Evolutionary conservation across 345 rosid species (phyloP).

Genomic region (Bruguiera parviflora): DNA sequence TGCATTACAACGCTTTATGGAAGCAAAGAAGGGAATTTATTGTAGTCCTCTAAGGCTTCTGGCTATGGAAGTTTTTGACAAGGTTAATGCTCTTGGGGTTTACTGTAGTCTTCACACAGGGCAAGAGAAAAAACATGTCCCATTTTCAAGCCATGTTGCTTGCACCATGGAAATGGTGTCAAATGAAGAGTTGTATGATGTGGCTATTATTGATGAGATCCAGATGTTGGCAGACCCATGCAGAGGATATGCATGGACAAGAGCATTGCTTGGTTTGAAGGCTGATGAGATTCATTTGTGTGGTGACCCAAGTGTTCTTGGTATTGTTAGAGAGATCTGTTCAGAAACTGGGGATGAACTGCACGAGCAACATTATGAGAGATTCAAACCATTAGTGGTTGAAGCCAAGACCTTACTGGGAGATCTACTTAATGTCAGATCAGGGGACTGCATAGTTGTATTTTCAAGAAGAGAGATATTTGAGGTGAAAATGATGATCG

Average conservation of each 20-base stretch:
- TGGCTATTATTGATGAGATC: conserved; percentile 90
- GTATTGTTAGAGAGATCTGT: conserved; percentile 74
- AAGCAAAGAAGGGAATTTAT: conserved; percentile 80
- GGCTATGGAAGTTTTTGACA: conserved; percentile 99
- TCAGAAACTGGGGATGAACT: conserved; percentile 86
- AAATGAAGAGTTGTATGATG: conserved; percentile 67
- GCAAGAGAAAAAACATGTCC: conserved; percentile 78
- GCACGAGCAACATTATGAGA: conserved; percentile 68
- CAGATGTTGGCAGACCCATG: conserved; percentile 77
- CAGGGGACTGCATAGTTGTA: conserved; percentile 92
- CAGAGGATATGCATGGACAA: conserved; percentile 91
- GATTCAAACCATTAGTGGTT: conserved; percentile 85
- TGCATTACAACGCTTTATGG: conserved; percentile 86
- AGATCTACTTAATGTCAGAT: conserved; percentile 62
- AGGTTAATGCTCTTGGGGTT: conserved; percentile 76
- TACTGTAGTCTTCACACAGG: conserved; percentile 93
- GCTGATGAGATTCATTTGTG: conserved; percentile 96
- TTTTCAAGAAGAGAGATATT: conserved; percentile 94
- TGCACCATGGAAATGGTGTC: conserved; percentile 96
- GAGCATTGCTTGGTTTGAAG: conserved; percentile 86
- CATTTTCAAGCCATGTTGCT: conserved; percentile 76
- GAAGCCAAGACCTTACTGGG: conserved; percentile 85
- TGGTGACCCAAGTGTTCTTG: conserved; percentile 90
- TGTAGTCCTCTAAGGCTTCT: conserved; percentile 91
- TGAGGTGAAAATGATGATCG: conserved; percentile 85